Conservation (phyloP, 305 asterid genomes). For the Striga hermonthica region DNA sequence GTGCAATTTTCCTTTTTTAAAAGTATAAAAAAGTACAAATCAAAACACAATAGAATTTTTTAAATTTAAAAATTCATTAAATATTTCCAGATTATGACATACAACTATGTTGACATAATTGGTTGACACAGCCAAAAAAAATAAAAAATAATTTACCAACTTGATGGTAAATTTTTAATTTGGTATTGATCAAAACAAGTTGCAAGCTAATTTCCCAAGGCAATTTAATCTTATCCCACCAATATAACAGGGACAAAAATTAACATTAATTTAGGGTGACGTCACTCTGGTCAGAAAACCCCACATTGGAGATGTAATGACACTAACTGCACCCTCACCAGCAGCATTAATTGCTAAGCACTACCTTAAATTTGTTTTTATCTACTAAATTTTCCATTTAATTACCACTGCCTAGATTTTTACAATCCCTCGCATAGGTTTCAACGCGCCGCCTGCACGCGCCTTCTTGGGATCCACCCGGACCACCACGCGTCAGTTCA, state of each 20-base stretch:
- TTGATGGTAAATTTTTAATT: too few relatives aligned
- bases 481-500: not conserved
- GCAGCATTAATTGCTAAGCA: not conserved
- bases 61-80: too few relatives aligned
- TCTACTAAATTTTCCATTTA: not conserved
- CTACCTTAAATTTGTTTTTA: not conserved
- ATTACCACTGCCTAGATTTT: not conserved
- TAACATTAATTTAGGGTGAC: conserved; percentile 2
- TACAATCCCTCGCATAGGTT: not conserved
- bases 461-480: not conserved
- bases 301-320: not conserved
- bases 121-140: too few relatives aligned
- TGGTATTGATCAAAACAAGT: not conserved
- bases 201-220: not conserved
- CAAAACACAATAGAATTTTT: too few relatives aligned
- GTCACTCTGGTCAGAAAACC: not conserved
- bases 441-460: conserved; percentile 9
- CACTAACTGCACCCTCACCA: not conserved
- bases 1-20: too few relatives aligned
- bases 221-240: conserved; percentile 8
- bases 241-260: not conserved
- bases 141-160: too few relatives aligned
- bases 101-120: too few relatives aligned
- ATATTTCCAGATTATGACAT: too few relatives aligned
- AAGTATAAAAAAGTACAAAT: too few relatives aligned